A percentile compares a stretch with the other conserved stretches of the same genome.
Conservation (phyloP, 495 filamentous ascomycete genomes). For the Aspergillus leporis region DNA sequence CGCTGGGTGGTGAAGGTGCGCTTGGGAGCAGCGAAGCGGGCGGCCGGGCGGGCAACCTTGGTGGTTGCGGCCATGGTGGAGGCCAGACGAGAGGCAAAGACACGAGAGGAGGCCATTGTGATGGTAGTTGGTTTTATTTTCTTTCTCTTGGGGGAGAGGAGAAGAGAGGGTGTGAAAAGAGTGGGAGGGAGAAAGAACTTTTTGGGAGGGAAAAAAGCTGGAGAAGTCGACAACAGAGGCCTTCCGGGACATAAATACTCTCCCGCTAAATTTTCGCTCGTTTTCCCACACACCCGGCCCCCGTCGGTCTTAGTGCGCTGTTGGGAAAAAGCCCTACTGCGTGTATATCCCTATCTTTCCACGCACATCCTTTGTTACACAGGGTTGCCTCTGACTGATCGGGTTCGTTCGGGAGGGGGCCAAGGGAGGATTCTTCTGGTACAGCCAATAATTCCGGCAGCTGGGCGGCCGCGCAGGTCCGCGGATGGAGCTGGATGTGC, state of each 20-base stretch:
- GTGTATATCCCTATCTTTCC: slow-evolving; percentile 13
- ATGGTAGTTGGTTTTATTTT: slow-evolving; percentile 35
- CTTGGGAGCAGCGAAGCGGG: slow-evolving; percentile 65
- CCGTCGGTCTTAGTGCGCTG: slow-evolving; percentile 39
- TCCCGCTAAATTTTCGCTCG: slow-evolving; percentile 48
- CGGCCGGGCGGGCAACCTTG: slow-evolving; percentile 71
- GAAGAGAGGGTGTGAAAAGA: slow-evolving; percentile 24
- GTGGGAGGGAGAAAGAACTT: slow-evolving; percentile 31
- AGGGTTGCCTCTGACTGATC: slow-evolving; percentile 12
- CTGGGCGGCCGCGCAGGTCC: slow-evolving; percentile 14
- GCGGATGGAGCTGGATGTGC: slow-evolving; percentile 19
- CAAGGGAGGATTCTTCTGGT: slow-evolving; percentile 18
- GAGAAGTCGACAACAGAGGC: slow-evolving; percentile 40
- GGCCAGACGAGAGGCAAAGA: slow-evolving; percentile 71
- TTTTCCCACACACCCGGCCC: slow-evolving; percentile 35
- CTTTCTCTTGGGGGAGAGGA: slow-evolving; percentile 31
- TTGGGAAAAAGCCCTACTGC: slow-evolving; percentile 39
- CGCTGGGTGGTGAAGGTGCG: slow-evolving; percentile 61
- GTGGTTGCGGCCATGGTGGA: slow-evolving; percentile 69
- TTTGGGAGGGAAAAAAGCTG: slow-evolving; percentile 45
- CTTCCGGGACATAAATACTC: slow-evolving; percentile 45
- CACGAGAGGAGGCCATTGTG: slow-evolving; percentile 73
- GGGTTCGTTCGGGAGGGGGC: slow-evolving; percentile 30
- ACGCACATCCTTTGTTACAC: slow-evolving; percentile 10
- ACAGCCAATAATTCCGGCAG: slow-evolving; percentile 20